Evolutionary conservation across 2,329 filamentous ascomycete genomes (phyloP), one percentile per base, ranked within the genome.

Genomic region (Thermothelomyces thermophilus): DNA sequence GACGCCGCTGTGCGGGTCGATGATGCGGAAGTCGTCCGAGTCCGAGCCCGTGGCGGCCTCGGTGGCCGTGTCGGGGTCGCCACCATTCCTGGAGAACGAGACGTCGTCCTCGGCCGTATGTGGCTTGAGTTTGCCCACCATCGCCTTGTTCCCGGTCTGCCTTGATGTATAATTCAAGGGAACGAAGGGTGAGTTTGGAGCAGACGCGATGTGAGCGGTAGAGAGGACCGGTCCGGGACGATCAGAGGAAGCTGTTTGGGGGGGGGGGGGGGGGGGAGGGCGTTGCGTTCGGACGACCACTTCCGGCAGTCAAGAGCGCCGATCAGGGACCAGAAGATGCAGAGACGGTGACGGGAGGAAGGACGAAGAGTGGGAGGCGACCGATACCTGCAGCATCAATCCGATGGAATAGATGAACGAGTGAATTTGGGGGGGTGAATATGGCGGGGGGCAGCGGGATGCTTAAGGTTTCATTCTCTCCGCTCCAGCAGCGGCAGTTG

Each of bases 1-100:
- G 58, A 87, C 82, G 28, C 84, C 80, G 53, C 74, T 79, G 48
- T 82, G 70, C 20, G 80, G 75, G 66, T 86, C 76, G 62, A 80
- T 76, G 48, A 62, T 62, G 35, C 58, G 58, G 54, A 72, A 73
- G 59, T 74, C 72, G 40, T 60, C 52, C 36, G 73, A 66, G 60
- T 74, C 64, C 53, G 63, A 57, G 28, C 52, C 49, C 10, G 51
- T 42, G 26, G 49, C 46, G 41, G 39, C 30, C 14, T 57, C 58
- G 24, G 46, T 37, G 30, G 52, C 36, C 19, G 43, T 39, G 36
- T 46, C 41, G 8, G 43, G 34, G 36, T 41, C 35, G 9, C 10
- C 11, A 41, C 30, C 50, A 49, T 52, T 35, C 41, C 41, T 35
- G 41, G 5, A 19, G 36, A 45, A 8, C 3, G 37, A 43, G 42